phyloP scores from a whole-genome alignment of 2,329 filamentous ascomycete genomes.

The Beauveria pseudobassiana region DNA sequence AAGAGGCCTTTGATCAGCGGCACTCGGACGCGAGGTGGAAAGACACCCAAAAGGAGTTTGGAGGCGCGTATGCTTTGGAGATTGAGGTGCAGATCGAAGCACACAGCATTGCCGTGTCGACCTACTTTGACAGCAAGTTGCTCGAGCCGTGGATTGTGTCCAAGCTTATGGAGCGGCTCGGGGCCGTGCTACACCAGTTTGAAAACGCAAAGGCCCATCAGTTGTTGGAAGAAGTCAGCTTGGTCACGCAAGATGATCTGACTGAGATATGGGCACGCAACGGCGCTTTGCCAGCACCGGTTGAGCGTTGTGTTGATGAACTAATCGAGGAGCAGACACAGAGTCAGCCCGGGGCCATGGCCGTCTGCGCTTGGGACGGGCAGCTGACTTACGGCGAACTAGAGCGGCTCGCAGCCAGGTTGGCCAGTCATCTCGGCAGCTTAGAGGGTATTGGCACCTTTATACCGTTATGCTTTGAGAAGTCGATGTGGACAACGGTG shows the following conservation, averaged over 20 bases:
- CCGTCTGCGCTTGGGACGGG: conserved; percentile 14
- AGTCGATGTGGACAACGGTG: conserved; percentile 20
- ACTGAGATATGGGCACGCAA: conserved; percentile 17
- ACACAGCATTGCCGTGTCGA: background rate
- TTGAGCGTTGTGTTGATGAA: conserved; percentile 17
- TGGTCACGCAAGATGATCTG: conserved; percentile 13
- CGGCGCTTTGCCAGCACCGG: conserved; percentile 8
- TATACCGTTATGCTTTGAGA: conserved; percentile 20
- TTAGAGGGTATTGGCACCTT: background rate
- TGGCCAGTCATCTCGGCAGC: background rate
- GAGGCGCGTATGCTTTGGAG: background rate
- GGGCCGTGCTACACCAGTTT: background rate
- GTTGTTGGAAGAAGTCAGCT: background rate
- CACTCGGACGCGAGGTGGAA: background rate
- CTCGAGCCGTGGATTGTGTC: background rate
- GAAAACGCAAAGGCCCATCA: background rate
- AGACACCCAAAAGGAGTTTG: background rate
- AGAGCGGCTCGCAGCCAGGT: conserved; percentile 16
- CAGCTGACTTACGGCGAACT: conserved; percentile 3
- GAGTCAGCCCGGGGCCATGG: conserved; percentile 14
- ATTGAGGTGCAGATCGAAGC: background rate
- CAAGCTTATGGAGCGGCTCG: background rate
- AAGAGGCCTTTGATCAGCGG: background rate
- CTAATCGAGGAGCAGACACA: conserved; percentile 12
- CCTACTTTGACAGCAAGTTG: background rate